Conservation (phyloP, 2,329 filamentous ascomycete genomes). For the Grosmannia serpens region DNA sequence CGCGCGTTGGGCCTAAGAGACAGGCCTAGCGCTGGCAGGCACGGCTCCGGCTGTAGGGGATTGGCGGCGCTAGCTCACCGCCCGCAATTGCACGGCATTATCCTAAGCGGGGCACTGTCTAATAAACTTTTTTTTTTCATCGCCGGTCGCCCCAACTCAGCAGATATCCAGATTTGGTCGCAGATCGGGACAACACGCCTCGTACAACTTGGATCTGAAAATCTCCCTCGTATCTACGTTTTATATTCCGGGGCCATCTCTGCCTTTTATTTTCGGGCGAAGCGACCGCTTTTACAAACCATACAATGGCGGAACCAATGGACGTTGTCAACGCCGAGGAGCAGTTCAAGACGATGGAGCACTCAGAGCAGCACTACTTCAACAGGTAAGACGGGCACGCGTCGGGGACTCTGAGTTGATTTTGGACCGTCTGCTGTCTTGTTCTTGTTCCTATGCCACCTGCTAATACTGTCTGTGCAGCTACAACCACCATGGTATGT, state of each 20-base stretch:
- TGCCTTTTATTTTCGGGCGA: background rate
- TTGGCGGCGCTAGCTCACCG: background rate
- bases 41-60: background rate
- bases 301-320: slow-evolving; percentile 35
- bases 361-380: slow-evolving; percentile 98
- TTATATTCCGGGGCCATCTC: background rate
- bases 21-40: background rate
- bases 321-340: slow-evolving; percentile 49
- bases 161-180: background rate
- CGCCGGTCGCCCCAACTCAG: background rate
- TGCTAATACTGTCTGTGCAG: slow-evolving; percentile 34
- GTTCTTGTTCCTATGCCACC: background rate
- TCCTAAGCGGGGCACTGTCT: slow-evolving; percentile 1
- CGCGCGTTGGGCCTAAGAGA: background rate
- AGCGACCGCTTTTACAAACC: background rate
- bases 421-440: background rate
- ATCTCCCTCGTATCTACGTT: background rate
- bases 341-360: slow-evolving; percentile 63
- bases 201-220: background rate
- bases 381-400: slow-evolving; percentile 56
- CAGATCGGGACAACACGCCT: background rate
- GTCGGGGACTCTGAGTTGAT: slow-evolving; percentile 10
- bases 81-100: slow-evolving; percentile 2
- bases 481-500: slow-evolving; percentile 93
- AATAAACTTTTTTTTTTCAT: slow-evolving; percentile 3